Evolutionary conservation across 75 land plant genomes (phyloP).

Genomic region (Pinus albicaulis): DNA sequence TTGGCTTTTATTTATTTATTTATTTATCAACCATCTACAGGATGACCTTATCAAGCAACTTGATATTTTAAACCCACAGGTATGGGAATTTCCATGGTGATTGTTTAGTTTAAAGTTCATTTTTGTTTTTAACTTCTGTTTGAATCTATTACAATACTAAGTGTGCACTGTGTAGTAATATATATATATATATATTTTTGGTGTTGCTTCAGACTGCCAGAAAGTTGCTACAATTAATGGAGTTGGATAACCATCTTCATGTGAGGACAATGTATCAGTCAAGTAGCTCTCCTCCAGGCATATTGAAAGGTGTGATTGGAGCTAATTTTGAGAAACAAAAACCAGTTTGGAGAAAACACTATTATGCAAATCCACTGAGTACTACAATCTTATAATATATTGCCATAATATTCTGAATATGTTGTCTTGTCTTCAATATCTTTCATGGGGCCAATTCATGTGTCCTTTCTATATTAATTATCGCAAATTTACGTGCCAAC

Average conservation of each 20-base stretch:
- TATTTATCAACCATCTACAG: constrained; percentile 22
- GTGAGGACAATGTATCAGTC: constrained; percentile 51
- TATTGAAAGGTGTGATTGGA: constrained; percentile 36
- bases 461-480: too few species aligned
- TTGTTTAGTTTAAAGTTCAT: constrained; percentile 1
- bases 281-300: constrained; percentile 31
- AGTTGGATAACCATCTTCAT: constrained; percentile 61
- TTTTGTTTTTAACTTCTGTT: neutral
- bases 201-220: constrained; percentile 56
- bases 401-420: too few species aligned
- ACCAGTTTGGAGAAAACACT: constrained; percentile 43
- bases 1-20: neutral
- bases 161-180: too few species aligned
- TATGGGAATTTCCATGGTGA: constrained; percentile 13
- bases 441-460: too few species aligned
- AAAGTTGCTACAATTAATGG: constrained; percentile 64
- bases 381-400: too few species aligned
- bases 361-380: constrained; percentile 59
- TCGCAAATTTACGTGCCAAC: too few species aligned
- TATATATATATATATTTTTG: too few species aligned
- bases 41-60: constrained; percentile 52
- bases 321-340: constrained; percentile 16
- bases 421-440: too few species aligned
- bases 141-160: neutral
- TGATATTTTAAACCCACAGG: constrained; percentile 85